These are phyloP conservation scores for Pelargonium fulgidum DNA, from an alignment of 441 rosid species.

Conservation along the genomic window DNA sequence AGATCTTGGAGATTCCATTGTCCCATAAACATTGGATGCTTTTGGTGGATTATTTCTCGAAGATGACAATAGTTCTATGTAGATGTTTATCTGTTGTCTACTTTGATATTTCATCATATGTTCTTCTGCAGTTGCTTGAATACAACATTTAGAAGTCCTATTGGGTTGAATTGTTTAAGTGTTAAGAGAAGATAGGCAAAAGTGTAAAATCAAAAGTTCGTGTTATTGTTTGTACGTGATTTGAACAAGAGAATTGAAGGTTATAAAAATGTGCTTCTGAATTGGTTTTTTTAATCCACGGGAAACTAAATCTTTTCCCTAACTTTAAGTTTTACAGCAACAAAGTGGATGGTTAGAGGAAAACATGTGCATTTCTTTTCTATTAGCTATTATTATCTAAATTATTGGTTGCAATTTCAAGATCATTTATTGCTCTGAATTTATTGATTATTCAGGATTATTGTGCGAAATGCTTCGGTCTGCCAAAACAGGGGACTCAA, in stretches of 20 bases:
- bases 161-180: not conserved
- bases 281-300: not conserved
- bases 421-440: not conserved
- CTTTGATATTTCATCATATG: not conserved
- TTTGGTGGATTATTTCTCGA: not conserved
- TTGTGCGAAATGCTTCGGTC: conserved; percentile 85
- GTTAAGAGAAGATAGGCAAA: not conserved
- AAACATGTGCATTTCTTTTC: not conserved
- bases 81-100: not conserved
- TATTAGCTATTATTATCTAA: not conserved
- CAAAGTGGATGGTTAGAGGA: not conserved
- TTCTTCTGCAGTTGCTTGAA: not conserved
- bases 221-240: not conserved
- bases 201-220: not conserved
- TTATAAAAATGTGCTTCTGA: not conserved
- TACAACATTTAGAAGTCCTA: not conserved
- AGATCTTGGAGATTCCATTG: conserved; percentile 6
- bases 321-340: not conserved
- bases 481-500: conserved; percentile 67
- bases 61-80: not conserved
- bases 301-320: not conserved
- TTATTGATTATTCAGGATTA: conserved; percentile 7
- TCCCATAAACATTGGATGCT: not conserved
- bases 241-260: not conserved
- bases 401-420: not conserved